Evolutionary conservation across 805 yeast species (phyloP).

Genomic region (Nakazawaea sp.): DNA sequence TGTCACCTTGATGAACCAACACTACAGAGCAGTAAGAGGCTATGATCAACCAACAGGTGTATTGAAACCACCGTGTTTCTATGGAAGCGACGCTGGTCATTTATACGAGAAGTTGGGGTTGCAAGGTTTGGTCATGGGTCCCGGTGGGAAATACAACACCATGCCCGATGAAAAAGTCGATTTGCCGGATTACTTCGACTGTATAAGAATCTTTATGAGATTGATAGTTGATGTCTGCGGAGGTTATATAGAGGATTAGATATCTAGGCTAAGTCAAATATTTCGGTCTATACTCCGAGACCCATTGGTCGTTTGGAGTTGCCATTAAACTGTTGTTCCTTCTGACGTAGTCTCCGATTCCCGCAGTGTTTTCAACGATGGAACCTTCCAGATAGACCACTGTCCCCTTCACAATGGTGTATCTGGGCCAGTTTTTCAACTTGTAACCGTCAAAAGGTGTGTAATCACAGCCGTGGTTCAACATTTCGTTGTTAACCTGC

Average conservation of each 20-base stretch:
- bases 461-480: slow-evolving; percentile 14
- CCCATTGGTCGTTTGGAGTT: slow-evolving; percentile 10
- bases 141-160: slow-evolving; percentile 20
- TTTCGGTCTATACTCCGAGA: slow-evolving; percentile 11
- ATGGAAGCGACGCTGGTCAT: slow-evolving; percentile 21
- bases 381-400: slow-evolving; percentile 12
- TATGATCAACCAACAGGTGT: slow-evolving; percentile 19
- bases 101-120: slow-evolving; percentile 17
- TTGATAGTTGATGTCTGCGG: slow-evolving; percentile 18
- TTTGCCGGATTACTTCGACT: slow-evolving; percentile 17
- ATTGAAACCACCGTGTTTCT: slow-evolving; percentile 19
- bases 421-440: slow-evolving; percentile 16
- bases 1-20: slow-evolving; percentile 13
- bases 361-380: slow-evolving; percentile 1
- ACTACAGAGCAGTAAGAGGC: slow-evolving; percentile 15
- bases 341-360: slow-evolving; percentile 9
- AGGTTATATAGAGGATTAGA: slow-evolving; percentile 7
- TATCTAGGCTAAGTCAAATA: neutral
- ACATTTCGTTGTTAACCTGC: slow-evolving; percentile 11
- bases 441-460: slow-evolving; percentile 16
- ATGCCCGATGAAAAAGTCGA: slow-evolving; percentile 21
- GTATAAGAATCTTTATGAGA: slow-evolving; percentile 18
- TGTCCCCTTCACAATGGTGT: slow-evolving; percentile 14
- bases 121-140: slow-evolving; percentile 21
- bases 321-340: slow-evolving; percentile 9